A percentile compares a stretch with the other conserved stretches of the same genome.
phyloP scores from a whole-genome alignment of 129 eudicot species.

The Flaveria sonorensis region DNA sequence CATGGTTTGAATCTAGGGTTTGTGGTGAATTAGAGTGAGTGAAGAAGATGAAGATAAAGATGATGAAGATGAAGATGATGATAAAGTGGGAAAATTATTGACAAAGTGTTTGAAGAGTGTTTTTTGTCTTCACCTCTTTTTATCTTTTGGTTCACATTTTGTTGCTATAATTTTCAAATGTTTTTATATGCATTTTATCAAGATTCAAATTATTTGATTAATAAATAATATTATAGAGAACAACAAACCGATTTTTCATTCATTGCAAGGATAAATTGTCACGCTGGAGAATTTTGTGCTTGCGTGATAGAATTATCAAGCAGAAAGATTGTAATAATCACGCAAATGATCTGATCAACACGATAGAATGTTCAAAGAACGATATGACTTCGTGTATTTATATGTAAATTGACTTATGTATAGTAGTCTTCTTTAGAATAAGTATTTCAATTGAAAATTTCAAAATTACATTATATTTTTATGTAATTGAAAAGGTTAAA shows the following conservation, averaged over 20 bases:
- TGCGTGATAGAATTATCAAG: too few species aligned
- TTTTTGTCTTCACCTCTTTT: constrained; percentile 26
- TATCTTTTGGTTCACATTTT: neutral
- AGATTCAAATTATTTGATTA: neutral
- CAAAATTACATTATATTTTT: too few species aligned
- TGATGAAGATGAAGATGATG: neutral
- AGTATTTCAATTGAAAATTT: neutral
- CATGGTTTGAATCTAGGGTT: constrained; percentile 28
- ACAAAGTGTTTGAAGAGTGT: constrained; percentile 30
- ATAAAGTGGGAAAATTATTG: constrained; percentile 6
- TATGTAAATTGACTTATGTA: too few species aligned
- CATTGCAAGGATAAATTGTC: too few species aligned
- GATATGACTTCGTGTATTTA: too few species aligned
- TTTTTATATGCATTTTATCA: neutral
- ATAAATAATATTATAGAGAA: too few species aligned
- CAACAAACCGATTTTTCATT: too few species aligned
- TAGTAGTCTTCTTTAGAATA: too few species aligned
- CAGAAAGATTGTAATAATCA: too few species aligned
- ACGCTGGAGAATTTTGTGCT: too few species aligned
- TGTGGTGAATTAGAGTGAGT: neutral
- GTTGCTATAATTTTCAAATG: neutral
- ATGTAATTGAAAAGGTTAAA: neutral
- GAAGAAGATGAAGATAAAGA: constrained; percentile 8
- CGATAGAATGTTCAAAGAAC: too few species aligned
- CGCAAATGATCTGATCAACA: too few species aligned